A percentile compares a stretch with the other conserved stretches of the same genome.
Evolutionary conservation across 768 basidiomycete species (phyloP).

Genomic region (Hysterangium stoloniferum): DNA sequence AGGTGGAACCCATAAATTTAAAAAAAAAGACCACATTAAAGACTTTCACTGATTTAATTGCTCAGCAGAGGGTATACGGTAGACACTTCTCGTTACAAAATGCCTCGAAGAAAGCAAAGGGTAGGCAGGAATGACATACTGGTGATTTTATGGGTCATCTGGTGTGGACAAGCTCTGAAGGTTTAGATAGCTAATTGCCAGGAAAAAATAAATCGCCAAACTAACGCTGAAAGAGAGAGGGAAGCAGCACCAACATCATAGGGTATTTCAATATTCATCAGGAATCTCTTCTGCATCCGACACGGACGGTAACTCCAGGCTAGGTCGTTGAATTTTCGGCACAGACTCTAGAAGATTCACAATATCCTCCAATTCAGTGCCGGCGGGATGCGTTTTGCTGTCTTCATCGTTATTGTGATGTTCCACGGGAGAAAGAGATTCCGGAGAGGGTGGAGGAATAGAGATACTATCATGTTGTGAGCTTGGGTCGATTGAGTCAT

Average conservation of each 20-base stretch:
- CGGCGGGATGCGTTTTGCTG: slow-evolving; percentile 19
- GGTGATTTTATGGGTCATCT: no score
- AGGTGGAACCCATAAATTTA: no score
- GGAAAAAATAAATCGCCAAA: background rate
- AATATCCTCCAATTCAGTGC: slow-evolving; percentile 52
- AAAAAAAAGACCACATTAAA: no score
- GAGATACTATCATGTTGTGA: background rate
- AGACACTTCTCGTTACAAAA: no score
- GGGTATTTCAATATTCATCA: slow-evolving; percentile 15
- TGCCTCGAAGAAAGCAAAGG: no score
- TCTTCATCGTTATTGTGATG: background rate
- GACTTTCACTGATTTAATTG: no score
- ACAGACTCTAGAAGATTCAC: slow-evolving; percentile 55
- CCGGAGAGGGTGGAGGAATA: background rate
- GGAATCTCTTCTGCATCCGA: slow-evolving; percentile 11
- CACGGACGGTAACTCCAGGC: slow-evolving; percentile 7
- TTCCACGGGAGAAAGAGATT: background rate
- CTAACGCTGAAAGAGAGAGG: no score
- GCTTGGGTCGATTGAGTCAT: slow-evolving; percentile 2
- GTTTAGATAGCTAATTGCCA: background rate
- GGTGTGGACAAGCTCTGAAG: no score
- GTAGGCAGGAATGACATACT: no score
- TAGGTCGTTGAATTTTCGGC: slow-evolving; percentile 25
- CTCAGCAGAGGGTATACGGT: no score
- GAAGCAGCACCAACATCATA: no score